Conservation (phyloP, 73 alveolate species). For the Urostyla sp. region DNA sequence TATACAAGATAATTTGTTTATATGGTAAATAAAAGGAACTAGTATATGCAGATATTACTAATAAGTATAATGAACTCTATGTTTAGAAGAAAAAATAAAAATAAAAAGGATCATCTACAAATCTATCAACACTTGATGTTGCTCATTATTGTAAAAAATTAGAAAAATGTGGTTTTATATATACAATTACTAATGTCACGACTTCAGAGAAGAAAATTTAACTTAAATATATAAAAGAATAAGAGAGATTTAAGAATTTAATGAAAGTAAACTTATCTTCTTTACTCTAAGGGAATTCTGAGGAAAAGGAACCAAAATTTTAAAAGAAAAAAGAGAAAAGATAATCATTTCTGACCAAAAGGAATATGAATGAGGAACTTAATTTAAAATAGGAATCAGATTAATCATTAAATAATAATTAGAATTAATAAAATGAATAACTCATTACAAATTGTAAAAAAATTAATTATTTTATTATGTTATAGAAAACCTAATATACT, state of each 20-base stretch:
- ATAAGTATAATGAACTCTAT: conserved; percentile 23
- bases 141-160: conserved; percentile 67
- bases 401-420: too few relatives aligned
- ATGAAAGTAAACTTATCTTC: background rate
- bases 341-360: too few relatives aligned
- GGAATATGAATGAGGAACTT: too few relatives aligned
- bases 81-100: conserved; percentile 5
- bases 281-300: background rate
- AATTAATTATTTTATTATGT: too few relatives aligned
- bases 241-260: background rate
- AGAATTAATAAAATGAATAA: too few relatives aligned
- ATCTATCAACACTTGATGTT: conserved; percentile 47
- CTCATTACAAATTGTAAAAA: too few relatives aligned
- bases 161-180: conserved; percentile 59
- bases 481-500: too few relatives aligned
- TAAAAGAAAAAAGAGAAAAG: too few relatives aligned
- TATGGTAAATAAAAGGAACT: conserved; percentile 7
- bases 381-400: too few relatives aligned
- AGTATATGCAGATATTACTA: conserved; percentile 27
- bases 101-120: background rate
- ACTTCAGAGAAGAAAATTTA: conserved; percentile 55
- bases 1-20: background rate
- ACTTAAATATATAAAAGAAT: conserved; percentile 14
- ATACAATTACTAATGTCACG: conserved; percentile 12
- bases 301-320: background rate